These are phyloP conservation scores for Phaffia australis DNA, from an alignment of 768 basidiomycete species.

Conservation along the genomic window DNA sequence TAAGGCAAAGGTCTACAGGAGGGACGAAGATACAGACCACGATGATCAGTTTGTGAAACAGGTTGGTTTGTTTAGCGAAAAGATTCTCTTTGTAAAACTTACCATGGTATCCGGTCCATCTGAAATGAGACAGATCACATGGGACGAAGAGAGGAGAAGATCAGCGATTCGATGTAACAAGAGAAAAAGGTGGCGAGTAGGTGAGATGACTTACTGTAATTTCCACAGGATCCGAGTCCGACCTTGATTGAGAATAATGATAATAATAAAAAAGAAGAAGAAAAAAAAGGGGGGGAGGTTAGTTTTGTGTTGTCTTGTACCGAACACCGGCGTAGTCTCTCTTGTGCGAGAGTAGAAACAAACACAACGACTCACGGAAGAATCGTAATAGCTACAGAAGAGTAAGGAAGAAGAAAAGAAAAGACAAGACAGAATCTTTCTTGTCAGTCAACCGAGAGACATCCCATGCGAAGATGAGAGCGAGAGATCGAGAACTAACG, in stretches of 20 bases:
- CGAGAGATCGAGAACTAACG: neutral
- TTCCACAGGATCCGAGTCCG: too few species aligned
- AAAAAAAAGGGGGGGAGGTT: neutral
- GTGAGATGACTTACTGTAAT: too few species aligned
- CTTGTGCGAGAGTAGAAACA: neutral
- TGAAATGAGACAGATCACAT: neutral
- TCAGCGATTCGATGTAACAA: neutral
- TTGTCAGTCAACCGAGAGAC: neutral
- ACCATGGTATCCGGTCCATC: too few species aligned
- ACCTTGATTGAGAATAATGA: neutral
- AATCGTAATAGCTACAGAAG: too few species aligned
- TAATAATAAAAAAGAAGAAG: neutral
- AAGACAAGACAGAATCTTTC: too few species aligned
- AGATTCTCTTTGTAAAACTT: too few species aligned
- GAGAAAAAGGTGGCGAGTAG: neutral
- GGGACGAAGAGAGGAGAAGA: neutral
- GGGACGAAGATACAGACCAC: too few species aligned
- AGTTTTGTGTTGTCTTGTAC: neutral
- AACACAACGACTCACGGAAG: neutral
- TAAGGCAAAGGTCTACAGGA: slow-evolving; percentile 20
- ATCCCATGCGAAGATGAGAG: neutral
- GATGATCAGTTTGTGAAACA: too few species aligned
- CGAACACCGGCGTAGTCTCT: neutral
- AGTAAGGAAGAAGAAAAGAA: too few species aligned
- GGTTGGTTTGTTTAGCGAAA: too few species aligned